A percentile compares a stretch with the other conserved stretches of the same genome.
Evolutionary conservation across 192 early-diverging fungal species (phyloP).

Genomic region (Backusella mclennaniae): DNA sequence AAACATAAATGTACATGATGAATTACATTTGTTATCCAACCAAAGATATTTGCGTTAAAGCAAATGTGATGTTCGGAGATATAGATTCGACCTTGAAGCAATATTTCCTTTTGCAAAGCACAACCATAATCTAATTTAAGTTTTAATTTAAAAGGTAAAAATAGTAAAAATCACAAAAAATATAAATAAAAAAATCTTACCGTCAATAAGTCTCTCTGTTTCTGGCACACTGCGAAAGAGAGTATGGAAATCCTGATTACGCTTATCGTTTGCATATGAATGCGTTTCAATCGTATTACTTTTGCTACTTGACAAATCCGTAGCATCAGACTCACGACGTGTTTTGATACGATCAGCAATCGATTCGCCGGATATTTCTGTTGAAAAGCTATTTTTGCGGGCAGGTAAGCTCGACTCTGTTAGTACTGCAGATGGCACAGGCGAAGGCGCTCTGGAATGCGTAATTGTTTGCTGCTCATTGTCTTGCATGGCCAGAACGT

Average conservation of each 20-base stretch:
- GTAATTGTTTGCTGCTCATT: conserved; percentile 4
- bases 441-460: conserved; percentile 16
- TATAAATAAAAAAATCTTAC: conserved; percentile 24
- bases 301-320: not conserved
- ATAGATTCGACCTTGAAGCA: conserved; percentile 83
- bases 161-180: not conserved
- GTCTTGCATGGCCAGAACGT: not conserved
- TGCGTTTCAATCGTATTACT: not conserved
- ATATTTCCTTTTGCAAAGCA: conserved; percentile 85
- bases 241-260: conserved; percentile 52
- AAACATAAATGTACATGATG: not conserved
- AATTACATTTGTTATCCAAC: conserved; percentile 76
- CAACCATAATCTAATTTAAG: conserved; percentile 71
- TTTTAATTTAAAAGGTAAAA: not conserved
- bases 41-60: conserved; percentile 90
- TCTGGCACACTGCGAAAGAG: conserved; percentile 55
- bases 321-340: not conserved
- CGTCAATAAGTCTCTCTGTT: conserved; percentile 55
- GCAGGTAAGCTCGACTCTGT: not conserved
- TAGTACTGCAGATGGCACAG: conserved; percentile 7
- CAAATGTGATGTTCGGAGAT: conserved; percentile 77
- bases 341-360: not conserved
- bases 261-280: conserved; percentile 43
- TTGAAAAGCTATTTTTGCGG: conserved; percentile 2
- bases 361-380: not conserved